Evolutionary conservation across 495 filamentous ascomycete species (phyloP).

Genomic region (Barbatosphaeria neglecta): DNA sequence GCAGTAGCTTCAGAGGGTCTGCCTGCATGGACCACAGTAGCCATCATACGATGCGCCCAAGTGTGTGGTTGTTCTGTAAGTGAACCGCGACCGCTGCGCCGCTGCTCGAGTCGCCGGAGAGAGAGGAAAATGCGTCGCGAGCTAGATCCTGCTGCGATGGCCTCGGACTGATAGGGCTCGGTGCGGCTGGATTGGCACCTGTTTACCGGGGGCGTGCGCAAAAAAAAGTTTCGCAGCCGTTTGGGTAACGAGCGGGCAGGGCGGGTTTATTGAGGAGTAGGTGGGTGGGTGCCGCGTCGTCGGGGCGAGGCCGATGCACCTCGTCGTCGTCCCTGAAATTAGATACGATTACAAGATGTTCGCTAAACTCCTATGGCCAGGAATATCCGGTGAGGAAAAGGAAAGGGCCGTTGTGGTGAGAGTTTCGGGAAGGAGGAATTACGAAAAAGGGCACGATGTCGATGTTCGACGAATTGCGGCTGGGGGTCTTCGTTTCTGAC

Average conservation of each 20-base stretch:
- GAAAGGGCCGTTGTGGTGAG: background rate
- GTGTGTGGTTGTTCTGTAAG: background rate
- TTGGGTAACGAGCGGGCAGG: background rate
- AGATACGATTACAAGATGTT: background rate
- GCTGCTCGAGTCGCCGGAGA: conserved; percentile 2
- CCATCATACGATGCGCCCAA: conserved; percentile 43
- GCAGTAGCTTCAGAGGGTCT: conserved; percentile 40
- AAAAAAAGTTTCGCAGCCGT: background rate
- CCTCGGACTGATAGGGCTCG: background rate
- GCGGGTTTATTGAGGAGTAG: no score
- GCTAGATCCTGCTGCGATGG: no score
- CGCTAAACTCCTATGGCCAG: background rate
- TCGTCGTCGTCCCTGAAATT: background rate
- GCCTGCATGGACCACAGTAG: conserved; percentile 41
- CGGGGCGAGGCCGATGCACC: background rate
- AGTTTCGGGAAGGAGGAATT: background rate
- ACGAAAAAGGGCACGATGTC: background rate
- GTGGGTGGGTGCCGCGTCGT: background rate
- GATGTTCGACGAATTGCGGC: background rate
- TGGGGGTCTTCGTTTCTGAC: background rate
- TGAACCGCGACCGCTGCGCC: conserved; percentile 7
- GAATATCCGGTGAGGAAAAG: background rate
- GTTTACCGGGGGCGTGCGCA: background rate
- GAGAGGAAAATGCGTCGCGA: background rate
- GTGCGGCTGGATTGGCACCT: background rate